phyloP scores from a whole-genome alignment of 371 early-diverging fungal genomes.

The Mortierella sp. region DNA sequence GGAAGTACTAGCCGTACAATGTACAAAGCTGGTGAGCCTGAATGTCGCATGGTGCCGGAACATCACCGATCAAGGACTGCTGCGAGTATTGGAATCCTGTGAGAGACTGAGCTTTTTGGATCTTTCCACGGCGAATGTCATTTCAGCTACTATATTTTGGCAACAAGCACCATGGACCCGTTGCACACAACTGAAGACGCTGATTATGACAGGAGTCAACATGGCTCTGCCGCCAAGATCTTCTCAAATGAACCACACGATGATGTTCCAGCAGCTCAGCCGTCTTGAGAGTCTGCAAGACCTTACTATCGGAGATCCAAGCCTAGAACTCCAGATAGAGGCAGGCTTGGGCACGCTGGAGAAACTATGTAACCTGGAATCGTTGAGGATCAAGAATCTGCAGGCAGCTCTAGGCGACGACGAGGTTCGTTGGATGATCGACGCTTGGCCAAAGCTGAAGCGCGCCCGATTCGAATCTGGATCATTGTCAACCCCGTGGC shows the following conservation, averaged over 20 bases:
- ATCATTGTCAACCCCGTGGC: conserved; percentile 37
- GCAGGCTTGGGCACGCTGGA: conserved; percentile 38
- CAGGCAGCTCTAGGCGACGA: conserved; percentile 33
- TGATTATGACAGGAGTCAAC: conserved; percentile 34
- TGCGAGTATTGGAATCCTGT: conserved; percentile 14
- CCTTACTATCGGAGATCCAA: conserved; percentile 33
- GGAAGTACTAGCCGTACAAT: conserved; percentile 14
- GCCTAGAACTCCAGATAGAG: conserved; percentile 18
- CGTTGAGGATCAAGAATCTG: conserved; percentile 29
- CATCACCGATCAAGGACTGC: conserved; percentile 29
- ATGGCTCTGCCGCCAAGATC: conserved; percentile 23
- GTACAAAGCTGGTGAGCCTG: conserved; percentile 25
- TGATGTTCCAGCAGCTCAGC: conserved; percentile 45
- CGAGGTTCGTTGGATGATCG: conserved; percentile 50
- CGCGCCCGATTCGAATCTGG: conserved; percentile 32
- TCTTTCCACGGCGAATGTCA: conserved; percentile 17
- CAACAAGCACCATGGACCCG: conserved; percentile 17
- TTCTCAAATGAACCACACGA: conserved; percentile 17
- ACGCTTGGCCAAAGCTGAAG: conserved; percentile 50
- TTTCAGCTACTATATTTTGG: conserved; percentile 31
- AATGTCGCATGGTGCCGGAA: conserved; percentile 31
- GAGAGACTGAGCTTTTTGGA: conserved; percentile 26
- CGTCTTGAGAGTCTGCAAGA: conserved; percentile 32
- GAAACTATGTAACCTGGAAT: conserved; percentile 20
- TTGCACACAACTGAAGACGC: conserved; percentile 26